A percentile compares a stretch with the other conserved stretches of the same genome.
These are phyloP conservation scores for Xylariaceae sp. DNA, from an alignment of 2,329 filamentous ascomycete genomes.

Conservation along the genomic window DNA sequence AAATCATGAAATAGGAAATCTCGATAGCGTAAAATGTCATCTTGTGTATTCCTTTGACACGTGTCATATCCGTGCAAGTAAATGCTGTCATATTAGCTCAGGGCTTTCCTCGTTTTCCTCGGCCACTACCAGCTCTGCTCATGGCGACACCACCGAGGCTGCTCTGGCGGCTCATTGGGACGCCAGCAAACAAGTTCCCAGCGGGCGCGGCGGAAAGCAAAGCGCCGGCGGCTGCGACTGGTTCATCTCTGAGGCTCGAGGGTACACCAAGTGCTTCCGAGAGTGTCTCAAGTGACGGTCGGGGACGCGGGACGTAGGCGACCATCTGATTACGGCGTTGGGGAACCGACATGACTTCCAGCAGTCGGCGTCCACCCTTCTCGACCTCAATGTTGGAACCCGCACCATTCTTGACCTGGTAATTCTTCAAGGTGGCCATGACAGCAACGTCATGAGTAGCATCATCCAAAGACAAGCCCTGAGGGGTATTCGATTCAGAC, in stretches of 20 bases:
- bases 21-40: too few species aligned
- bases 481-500: slow-evolving; percentile 54
- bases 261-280: slow-evolving; percentile 49
- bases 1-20: too few species aligned
- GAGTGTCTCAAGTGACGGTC: slow-evolving; percentile 46
- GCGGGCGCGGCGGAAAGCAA: slow-evolving; percentile 14
- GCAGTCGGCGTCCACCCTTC: slow-evolving; percentile 50
- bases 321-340: slow-evolving; percentile 46
- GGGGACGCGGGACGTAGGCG: slow-evolving; percentile 42
- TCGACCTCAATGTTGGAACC: slow-evolving; percentile 54
- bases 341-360: slow-evolving; percentile 51
- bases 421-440: slow-evolving; percentile 56
- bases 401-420: slow-evolving; percentile 48
- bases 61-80: too few species aligned
- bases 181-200: slow-evolving; percentile 31
- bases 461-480: slow-evolving; percentile 48
- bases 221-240: slow-evolving; percentile 26
- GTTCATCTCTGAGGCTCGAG: slow-evolving; percentile 41
- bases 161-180: slow-evolving; percentile 54
- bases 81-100: slow-evolving; percentile 1
- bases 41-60: background rate
- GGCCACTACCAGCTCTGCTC: slow-evolving; percentile 50
- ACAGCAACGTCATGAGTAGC: slow-evolving; percentile 53
- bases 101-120: slow-evolving; percentile 35
- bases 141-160: slow-evolving; percentile 53